Percentiles rank a stretch among this genome's conserved stretches.
Evolutionary conservation across 1,284 basidiomycete species (phyloP).

Genomic region (Cutaneotrichosporon dermatis): DNA sequence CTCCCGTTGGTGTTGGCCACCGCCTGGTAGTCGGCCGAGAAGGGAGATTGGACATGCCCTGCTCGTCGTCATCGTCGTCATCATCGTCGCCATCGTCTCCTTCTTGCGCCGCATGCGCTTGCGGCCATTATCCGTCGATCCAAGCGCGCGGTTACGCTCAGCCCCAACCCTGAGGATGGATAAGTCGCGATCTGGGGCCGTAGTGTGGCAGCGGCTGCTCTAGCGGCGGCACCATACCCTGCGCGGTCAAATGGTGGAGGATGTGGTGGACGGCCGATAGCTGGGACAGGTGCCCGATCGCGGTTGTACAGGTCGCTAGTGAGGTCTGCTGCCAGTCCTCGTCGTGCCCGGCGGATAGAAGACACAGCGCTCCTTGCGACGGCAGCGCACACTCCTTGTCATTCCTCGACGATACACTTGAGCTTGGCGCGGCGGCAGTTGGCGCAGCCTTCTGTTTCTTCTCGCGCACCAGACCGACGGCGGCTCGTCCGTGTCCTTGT

Average conservation of each 20-base stretch:
- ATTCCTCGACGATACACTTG: constrained; percentile 40
- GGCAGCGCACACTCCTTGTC: constrained; percentile 41
- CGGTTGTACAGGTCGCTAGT: constrained; percentile 30
- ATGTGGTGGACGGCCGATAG: constrained; percentile 40
- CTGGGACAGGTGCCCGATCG: constrained; percentile 29
- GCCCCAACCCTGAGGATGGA: constrained; percentile 28
- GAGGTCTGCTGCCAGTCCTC: constrained; percentile 44
- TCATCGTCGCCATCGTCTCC: constrained; percentile 16
- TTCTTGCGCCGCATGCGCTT: constrained; percentile 16
- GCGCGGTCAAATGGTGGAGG: constrained; percentile 27
- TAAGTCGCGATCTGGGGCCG: constrained; percentile 33
- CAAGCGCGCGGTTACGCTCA: constrained; percentile 24
- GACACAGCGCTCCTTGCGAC: constrained; percentile 37
- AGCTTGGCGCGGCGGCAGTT: constrained; percentile 43
- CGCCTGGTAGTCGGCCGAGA: not conserved
- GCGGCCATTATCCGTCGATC: constrained; percentile 1
- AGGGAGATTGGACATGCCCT: not conserved
- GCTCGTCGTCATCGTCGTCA: not conserved
- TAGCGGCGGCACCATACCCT: constrained; percentile 30
- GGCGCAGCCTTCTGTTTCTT: constrained; percentile 39
- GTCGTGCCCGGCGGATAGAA: constrained; percentile 42
- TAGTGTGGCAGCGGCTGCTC: constrained; percentile 21
- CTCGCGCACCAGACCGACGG: constrained; percentile 21
- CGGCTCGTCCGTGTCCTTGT: constrained; percentile 9
- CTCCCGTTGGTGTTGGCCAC: not conserved